These are phyloP conservation scores for Clarireedia homoeocarpa DNA, from an alignment of 2,329 filamentous ascomycete species.

Conservation along the genomic window DNA sequence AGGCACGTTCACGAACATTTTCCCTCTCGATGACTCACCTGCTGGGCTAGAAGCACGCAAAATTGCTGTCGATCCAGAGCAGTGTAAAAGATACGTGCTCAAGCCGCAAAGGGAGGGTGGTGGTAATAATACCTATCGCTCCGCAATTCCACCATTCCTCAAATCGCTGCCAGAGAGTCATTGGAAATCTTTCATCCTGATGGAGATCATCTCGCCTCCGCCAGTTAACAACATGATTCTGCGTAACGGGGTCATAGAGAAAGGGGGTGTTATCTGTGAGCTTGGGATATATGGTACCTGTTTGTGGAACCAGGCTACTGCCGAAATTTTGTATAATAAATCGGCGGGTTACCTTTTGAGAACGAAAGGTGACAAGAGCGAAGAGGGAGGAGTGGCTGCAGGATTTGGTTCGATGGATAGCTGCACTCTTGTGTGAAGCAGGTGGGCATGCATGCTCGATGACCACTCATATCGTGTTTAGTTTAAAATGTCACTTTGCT, in stretches of 20 bases:
- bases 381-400: constrained; percentile 92
- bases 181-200: constrained; percentile 90
- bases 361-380: constrained; percentile 89
- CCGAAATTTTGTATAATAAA: constrained; percentile 63
- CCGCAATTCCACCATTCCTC: constrained; percentile 76
- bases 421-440: constrained; percentile 10
- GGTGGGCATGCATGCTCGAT: not conserved
- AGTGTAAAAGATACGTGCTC: constrained; percentile 72
- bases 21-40: constrained; percentile 74
- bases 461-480: too few relatives aligned
- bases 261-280: constrained; percentile 87
- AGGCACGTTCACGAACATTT: constrained; percentile 88
- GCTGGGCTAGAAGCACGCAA: constrained; percentile 64
- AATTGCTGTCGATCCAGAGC: constrained; percentile 63
- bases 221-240: constrained; percentile 73
- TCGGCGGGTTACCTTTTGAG: constrained; percentile 82
- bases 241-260: constrained; percentile 71
- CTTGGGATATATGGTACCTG: constrained; percentile 87
- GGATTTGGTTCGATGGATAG: constrained; percentile 92
- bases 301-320: constrained; percentile 62
- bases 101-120: constrained; percentile 96
- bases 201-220: constrained; percentile 95
- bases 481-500: not conserved
- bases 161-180: constrained; percentile 66
- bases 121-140: constrained; percentile 91